Conservation (phyloP, 148 eudicot species). For the Persicaria maculosa region DNA sequence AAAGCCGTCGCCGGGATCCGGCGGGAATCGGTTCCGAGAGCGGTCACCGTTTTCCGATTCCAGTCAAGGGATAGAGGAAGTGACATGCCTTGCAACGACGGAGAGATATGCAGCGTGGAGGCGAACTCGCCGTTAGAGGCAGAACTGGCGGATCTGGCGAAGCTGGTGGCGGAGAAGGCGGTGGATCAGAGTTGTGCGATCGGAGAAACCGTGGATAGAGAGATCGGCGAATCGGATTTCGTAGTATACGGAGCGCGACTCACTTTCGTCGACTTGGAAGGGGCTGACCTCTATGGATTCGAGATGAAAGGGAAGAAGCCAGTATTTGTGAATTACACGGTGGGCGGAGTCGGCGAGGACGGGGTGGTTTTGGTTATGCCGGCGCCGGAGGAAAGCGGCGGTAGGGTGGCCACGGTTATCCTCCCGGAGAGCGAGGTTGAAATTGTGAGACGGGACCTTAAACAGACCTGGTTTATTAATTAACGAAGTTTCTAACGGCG, state of each 20-base stretch:
- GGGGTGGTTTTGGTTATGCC: slow-evolving; percentile 57
- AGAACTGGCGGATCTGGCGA: slow-evolving; percentile 21
- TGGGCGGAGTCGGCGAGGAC: slow-evolving; percentile 47
- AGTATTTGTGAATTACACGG: slow-evolving; percentile 27
- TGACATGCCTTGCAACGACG: too few relatives aligned
- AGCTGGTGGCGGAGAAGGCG: slow-evolving; percentile 21
- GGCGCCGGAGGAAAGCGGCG: slow-evolving; percentile 14
- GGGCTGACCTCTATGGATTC: slow-evolving; percentile 38
- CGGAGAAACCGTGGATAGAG: slow-evolving; percentile 27
- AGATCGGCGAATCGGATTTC: slow-evolving; percentile 26
- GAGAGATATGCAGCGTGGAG: too few relatives aligned
- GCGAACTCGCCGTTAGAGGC: slow-evolving; percentile 15
- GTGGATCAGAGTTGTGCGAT: slow-evolving; percentile 32
- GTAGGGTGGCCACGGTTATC: slow-evolving; percentile 24
- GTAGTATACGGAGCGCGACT: slow-evolving; percentile 60
- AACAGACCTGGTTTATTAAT: slow-evolving; percentile 25
- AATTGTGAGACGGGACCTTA: slow-evolving; percentile 36
- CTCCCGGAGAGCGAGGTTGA: slow-evolving; percentile 42
- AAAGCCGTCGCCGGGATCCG: too few relatives aligned
- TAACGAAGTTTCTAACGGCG: too few relatives aligned
- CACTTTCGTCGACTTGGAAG: slow-evolving; percentile 61
- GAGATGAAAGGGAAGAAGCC: slow-evolving; percentile 33
- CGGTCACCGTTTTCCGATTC: too few relatives aligned
- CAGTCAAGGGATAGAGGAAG: too few relatives aligned
- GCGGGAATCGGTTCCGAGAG: too few relatives aligned